Conservation (phyloP, 345 rosid genomes). For the Pelargonium nanum region DNA sequence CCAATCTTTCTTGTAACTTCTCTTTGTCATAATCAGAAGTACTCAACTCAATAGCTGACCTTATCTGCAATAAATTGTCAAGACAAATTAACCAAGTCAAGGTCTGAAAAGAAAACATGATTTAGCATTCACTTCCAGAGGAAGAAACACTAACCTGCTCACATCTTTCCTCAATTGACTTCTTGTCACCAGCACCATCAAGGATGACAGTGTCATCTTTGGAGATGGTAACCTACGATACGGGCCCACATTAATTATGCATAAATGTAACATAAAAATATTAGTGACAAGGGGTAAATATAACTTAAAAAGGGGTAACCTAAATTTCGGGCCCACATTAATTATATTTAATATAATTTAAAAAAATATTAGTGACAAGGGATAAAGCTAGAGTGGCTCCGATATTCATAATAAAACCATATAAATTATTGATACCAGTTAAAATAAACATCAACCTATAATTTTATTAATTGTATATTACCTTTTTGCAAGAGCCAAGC, state of each 20-base stretch:
- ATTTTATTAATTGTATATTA: too few species aligned
- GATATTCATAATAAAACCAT: not conserved
- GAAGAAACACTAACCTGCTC: conserved; percentile 48
- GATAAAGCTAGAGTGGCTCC: not conserved
- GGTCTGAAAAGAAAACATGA: not conserved
- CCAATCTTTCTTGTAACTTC: conserved; percentile 88
- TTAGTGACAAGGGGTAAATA: not conserved
- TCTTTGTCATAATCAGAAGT: conserved; percentile 94
- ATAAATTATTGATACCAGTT: too few species aligned
- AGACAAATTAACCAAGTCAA: not conserved
- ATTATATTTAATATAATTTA: too few species aligned
- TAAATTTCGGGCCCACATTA: too few species aligned
- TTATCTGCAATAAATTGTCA: conserved; percentile 34
- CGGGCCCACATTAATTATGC: conserved; percentile 4
- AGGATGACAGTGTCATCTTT: conserved; percentile 85
- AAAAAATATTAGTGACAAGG: not conserved
- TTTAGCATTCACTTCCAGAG: not conserved
- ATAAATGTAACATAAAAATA: too few species aligned
- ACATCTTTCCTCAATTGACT: conserved; percentile 74
- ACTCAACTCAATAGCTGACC: conserved; percentile 61
- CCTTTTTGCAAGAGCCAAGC: conserved; percentile 95
- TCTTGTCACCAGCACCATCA: conserved; percentile 97
- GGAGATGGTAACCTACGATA: conserved; percentile 55
- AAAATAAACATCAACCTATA: too few species aligned
- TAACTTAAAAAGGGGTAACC: not conserved